phyloP scores from a whole-genome alignment of 805 yeast genomes.

The Kodamaea sagamina region DNA sequence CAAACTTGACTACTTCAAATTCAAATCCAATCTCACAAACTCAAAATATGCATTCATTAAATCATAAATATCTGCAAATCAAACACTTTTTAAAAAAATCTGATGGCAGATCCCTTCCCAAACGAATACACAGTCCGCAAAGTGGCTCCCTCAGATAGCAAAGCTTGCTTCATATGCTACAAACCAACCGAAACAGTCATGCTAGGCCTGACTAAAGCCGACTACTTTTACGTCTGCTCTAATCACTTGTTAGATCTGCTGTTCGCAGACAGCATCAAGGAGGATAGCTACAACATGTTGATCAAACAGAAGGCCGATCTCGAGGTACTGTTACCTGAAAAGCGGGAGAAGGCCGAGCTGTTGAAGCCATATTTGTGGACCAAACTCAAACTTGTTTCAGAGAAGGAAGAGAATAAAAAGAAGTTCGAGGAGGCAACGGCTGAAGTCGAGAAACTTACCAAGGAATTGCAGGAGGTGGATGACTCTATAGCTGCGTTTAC shows the following conservation, averaged over 20 bases:
- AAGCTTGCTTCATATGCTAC: conserved; percentile 53
- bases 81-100: background rate
- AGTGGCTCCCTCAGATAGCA: conserved; percentile 44
- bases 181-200: conserved; percentile 50
- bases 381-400: conserved; percentile 21
- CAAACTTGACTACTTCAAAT: no score
- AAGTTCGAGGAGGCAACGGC: conserved; percentile 25
- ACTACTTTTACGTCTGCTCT: conserved; percentile 55
- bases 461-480: conserved; percentile 21
- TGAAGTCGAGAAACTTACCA: conserved; percentile 11
- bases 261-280: conserved; percentile 45
- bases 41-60: background rate
- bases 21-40: no score
- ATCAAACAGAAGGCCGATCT: conserved; percentile 23
- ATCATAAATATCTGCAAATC: background rate
- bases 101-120: conserved; percentile 15
- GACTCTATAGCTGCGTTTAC: conserved; percentile 29
- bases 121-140: conserved; percentile 45
- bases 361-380: conserved; percentile 40
- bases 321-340: conserved; percentile 20
- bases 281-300: conserved; percentile 36
- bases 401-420: conserved; percentile 20
- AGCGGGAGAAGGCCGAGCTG: conserved; percentile 26
- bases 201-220: conserved; percentile 46
- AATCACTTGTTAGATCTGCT: conserved; percentile 48